Evolutionary conservation across 1,139 yeast species (phyloP).

Genomic region (Lodderomyces theae): DNA sequence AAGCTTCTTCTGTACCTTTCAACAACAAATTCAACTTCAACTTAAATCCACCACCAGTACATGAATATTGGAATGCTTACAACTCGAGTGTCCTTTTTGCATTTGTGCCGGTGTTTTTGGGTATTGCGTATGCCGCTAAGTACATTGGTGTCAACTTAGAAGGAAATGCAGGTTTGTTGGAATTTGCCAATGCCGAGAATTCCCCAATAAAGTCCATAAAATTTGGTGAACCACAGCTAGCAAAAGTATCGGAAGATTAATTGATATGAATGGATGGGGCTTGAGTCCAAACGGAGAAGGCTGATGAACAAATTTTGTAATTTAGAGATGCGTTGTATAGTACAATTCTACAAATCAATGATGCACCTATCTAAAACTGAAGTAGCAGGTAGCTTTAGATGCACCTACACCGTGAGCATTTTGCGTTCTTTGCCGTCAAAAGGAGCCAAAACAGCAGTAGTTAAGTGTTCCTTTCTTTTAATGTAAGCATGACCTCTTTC

Average conservation of each 20-base stretch:
- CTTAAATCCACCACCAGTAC: slow-evolving; percentile 47
- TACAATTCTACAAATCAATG: too few relatives aligned
- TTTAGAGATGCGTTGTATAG: too few relatives aligned
- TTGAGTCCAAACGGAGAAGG: too few relatives aligned
- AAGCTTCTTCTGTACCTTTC: slow-evolving; percentile 22
- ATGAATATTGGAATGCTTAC: slow-evolving; percentile 46
- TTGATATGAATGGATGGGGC: not conserved
- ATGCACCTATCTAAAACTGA: too few relatives aligned
- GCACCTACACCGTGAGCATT: too few relatives aligned
- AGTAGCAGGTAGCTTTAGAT: too few relatives aligned
- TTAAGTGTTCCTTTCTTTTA: too few relatives aligned
- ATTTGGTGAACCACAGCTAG: slow-evolving; percentile 39
- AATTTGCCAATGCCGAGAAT: slow-evolving; percentile 36
- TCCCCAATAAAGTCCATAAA: slow-evolving; percentile 37
- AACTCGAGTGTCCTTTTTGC: slow-evolving; percentile 39
- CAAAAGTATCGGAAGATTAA: slow-evolving; percentile 5
- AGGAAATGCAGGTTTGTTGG: slow-evolving; percentile 33
- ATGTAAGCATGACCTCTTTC: slow-evolving; percentile 14
- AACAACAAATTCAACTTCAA: slow-evolving; percentile 45
- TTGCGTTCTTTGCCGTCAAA: too few relatives aligned
- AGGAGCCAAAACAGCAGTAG: too few relatives aligned
- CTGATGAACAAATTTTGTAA: not conserved
- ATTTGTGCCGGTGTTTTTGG: slow-evolving; percentile 37
- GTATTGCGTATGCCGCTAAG: slow-evolving; percentile 35
- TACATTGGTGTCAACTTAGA: slow-evolving; percentile 29